Conservation (phyloP, 2,329 filamentous ascomycete species). For the Capronia americana region DNA sequence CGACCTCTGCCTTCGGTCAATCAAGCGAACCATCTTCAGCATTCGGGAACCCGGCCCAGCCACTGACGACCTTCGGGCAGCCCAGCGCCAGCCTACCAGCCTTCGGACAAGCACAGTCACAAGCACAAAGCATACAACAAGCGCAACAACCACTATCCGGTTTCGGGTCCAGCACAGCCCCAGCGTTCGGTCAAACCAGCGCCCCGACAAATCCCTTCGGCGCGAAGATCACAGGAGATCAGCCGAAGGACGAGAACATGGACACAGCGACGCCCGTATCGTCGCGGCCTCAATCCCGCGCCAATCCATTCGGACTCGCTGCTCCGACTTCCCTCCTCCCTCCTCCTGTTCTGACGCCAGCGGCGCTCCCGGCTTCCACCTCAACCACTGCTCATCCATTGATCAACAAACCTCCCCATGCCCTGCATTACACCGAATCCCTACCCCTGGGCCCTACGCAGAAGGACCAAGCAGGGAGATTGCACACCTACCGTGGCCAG, state of each 20-base stretch:
- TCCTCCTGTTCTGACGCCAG: constrained; percentile 13
- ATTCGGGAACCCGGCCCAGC: not conserved
- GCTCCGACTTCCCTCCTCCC: constrained; percentile 31
- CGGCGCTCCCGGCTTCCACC: constrained; percentile 27
- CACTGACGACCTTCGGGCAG: not conserved
- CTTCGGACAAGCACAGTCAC: not conserved
- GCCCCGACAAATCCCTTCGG: constrained; percentile 46
- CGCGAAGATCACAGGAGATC: constrained; percentile 44
- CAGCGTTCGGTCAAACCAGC: constrained; percentile 36
- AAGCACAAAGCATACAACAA: not conserved
- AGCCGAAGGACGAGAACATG: constrained; percentile 31
- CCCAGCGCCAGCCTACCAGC: not conserved
- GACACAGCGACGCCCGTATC: constrained; percentile 44
- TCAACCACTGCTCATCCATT: constrained; percentile 34
- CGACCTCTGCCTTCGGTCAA: not conserved
- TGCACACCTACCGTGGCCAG: constrained; percentile 69
- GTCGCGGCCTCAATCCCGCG: constrained; percentile 43
- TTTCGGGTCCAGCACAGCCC: constrained; percentile 4
- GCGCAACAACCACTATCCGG: not conserved
- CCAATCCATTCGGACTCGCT: constrained; percentile 33
- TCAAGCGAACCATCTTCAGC: not conserved
- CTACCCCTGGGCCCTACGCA: constrained; percentile 48
- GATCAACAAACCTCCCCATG: constrained; percentile 32
- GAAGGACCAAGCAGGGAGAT: constrained; percentile 41
- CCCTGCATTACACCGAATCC: constrained; percentile 37